phyloP scores from a whole-genome alignment of 805 yeast genomes.

The Metschnikowia corniflorae region DNA sequence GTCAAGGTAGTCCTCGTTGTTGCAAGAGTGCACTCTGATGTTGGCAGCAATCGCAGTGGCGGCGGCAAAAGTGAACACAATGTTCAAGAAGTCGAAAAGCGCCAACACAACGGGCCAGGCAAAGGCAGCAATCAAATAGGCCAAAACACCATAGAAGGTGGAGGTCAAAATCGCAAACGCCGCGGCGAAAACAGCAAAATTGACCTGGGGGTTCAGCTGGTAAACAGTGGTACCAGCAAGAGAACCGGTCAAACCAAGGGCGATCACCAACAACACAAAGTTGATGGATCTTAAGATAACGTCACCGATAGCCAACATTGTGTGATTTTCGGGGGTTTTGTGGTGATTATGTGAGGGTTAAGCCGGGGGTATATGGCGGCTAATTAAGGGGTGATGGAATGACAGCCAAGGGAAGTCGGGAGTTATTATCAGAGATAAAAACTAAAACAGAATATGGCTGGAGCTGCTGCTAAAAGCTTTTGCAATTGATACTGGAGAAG shows the following conservation, averaged over 20 bases:
- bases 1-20: constrained; percentile 64
- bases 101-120: constrained; percentile 86
- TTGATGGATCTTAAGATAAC: constrained; percentile 68
- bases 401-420: too few species aligned
- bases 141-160: constrained; percentile 71
- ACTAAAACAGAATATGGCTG: too few species aligned
- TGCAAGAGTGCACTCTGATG: constrained; percentile 82
- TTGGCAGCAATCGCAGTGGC: constrained; percentile 94
- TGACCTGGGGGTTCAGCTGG: constrained; percentile 73
- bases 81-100: constrained; percentile 77
- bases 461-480: too few species aligned
- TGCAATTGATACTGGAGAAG: too few species aligned
- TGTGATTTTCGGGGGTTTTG: constrained; percentile 1
- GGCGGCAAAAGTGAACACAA: constrained; percentile 89
- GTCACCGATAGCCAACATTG: constrained; percentile 71
- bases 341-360: too few species aligned
- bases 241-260: constrained; percentile 87
- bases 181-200: constrained; percentile 82
- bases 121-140: constrained; percentile 70
- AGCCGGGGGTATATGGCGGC: too few species aligned
- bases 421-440: too few species aligned
- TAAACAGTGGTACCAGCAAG: constrained; percentile 59
- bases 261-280: constrained; percentile 71
- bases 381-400: too few species aligned
- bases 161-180: constrained; percentile 83